Evolutionary conservation across 768 basidiomycete species (phyloP).

Genomic region (Mycena rebaudengoi): DNA sequence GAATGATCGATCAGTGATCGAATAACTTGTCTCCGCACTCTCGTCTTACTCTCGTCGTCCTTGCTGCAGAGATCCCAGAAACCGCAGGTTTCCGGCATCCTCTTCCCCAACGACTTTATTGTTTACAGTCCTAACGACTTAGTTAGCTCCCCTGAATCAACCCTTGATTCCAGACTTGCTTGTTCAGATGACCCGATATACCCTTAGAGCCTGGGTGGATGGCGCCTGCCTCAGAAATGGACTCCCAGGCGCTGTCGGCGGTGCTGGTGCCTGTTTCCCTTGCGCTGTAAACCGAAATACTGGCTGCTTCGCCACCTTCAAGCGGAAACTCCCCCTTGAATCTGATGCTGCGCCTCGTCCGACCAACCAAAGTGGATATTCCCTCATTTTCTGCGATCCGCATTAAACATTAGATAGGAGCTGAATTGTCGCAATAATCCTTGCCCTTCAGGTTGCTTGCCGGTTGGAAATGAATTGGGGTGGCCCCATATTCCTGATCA

Average conservation of each 20-base stretch:
- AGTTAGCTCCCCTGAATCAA: too few relatives aligned
- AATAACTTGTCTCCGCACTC: too few relatives aligned
- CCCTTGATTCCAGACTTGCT: neutral
- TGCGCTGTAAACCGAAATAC: too few relatives aligned
- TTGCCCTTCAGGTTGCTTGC: neutral
- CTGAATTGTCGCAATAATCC: slow-evolving; percentile 1
- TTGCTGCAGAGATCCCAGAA: too few relatives aligned
- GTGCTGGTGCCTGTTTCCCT: slow-evolving; percentile 1
- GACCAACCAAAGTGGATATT: neutral
- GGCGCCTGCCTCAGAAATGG: slow-evolving; percentile 10
- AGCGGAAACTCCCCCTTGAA: neutral
- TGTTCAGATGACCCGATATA: neutral
- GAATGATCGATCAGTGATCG: too few relatives aligned
- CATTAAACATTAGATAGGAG: neutral
- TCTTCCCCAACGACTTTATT: too few relatives aligned
- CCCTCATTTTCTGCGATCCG: too few relatives aligned
- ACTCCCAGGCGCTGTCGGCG: neutral
- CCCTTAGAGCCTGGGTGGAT: neutral
- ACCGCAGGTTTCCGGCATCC: too few relatives aligned
- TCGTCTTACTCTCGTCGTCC: too few relatives aligned
- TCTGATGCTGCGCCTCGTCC: neutral
- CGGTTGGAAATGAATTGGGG: neutral
- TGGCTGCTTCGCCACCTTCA: too few relatives aligned
- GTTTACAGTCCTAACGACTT: too few relatives aligned
- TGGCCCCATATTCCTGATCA: neutral